These are phyloP conservation scores for Cichorium intybus DNA, from an alignment of 140 eudicot genomes.

Conservation along the genomic window DNA sequence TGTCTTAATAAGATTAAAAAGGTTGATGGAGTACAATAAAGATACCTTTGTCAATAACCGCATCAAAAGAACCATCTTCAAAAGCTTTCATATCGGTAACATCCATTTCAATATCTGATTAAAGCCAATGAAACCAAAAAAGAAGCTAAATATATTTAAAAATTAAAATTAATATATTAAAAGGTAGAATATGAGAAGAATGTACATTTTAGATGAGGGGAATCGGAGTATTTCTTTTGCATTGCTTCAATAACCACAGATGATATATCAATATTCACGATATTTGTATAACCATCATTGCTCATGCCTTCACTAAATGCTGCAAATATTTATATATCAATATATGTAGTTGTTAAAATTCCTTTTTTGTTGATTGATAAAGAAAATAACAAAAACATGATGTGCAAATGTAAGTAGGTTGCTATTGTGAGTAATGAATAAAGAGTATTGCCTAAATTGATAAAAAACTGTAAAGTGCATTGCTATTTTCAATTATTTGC, in stretches of 20 bases:
- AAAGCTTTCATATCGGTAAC: constrained; percentile 87
- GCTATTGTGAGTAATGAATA: not conserved
- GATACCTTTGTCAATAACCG: constrained; percentile 81
- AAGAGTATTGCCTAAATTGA: not conserved
- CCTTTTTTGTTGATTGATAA: not conserved
- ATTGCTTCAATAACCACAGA: constrained; percentile 79
- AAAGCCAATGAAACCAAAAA: constrained; percentile 22
- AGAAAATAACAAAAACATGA: not conserved
- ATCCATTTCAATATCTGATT: constrained; percentile 76
- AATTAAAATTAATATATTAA: not conserved
- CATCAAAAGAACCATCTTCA: constrained; percentile 61
- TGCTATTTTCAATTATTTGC: not conserved
- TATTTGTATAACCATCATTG: constrained; percentile 71
- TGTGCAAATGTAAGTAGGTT: not conserved
- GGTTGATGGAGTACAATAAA: not conserved
- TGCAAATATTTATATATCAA: constrained; percentile 30
- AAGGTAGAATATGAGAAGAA: constrained; percentile 1
- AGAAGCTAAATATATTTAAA: not conserved
- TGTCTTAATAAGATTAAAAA: not conserved
- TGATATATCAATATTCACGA: constrained; percentile 74
- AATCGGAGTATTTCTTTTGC: constrained; percentile 56
- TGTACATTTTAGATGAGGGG: constrained; percentile 69
- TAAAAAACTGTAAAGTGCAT: not conserved
- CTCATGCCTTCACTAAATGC: constrained; percentile 94
- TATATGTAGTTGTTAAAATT: not conserved